Conservation (phyloP, 2,329 filamentous ascomycete genomes). For the Pochonia chlamydosporia region DNA sequence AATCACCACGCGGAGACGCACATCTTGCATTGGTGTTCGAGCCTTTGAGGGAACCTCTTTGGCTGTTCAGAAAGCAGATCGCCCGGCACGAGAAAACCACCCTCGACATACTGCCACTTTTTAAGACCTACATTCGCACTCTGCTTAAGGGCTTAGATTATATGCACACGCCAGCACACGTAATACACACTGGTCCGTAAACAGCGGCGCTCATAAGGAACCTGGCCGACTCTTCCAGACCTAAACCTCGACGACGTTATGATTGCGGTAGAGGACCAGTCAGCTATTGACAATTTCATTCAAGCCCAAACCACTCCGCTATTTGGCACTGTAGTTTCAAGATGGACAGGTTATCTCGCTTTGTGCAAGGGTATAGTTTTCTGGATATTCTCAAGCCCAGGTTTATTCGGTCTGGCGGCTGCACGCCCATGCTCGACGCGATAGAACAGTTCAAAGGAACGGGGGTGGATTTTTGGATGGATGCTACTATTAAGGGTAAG, state of each 20-base stretch:
- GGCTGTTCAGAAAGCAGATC: conserved; percentile 30
- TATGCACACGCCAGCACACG: conserved; percentile 34
- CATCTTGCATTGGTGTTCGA: conserved; percentile 31
- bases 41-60: conserved; percentile 31
- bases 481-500: no score
- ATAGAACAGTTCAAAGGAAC: no score
- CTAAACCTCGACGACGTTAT: conserved; percentile 19
- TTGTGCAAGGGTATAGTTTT: no score
- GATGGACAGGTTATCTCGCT: no score
- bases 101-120: conserved; percentile 15
- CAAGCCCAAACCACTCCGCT: conserved; percentile 8
- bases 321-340: no score
- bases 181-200: conserved; percentile 36
- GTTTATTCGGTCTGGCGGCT: no score
- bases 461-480: no score
- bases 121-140: conserved; percentile 27
- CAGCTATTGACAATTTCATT: conserved; percentile 14
- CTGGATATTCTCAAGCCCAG: no score
- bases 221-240: conserved; percentile 8
- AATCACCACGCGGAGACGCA: conserved; percentile 18
- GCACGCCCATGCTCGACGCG: no score
- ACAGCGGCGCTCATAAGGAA: not conserved
- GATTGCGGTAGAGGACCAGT: conserved; percentile 15
- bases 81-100: conserved; percentile 19
- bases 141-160: conserved; percentile 34